Conservation (phyloP, 257 asterid genomes). For the Eucommia ulmoides region DNA sequence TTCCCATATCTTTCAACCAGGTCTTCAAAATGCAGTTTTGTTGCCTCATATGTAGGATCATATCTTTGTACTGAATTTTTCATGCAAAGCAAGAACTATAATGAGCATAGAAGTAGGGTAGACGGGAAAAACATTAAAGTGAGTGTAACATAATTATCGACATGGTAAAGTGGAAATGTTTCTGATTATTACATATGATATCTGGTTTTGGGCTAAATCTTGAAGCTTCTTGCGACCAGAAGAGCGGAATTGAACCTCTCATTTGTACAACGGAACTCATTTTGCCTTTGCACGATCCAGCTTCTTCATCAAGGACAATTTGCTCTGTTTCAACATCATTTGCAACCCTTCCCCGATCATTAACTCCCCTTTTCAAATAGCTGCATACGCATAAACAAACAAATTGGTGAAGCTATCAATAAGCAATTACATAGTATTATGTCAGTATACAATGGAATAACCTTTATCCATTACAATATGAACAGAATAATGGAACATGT, state of each 20-base stretch:
- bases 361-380: constrained; percentile 93
- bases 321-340: constrained; percentile 99
- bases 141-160: constrained; percentile 12
- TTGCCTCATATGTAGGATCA: constrained; percentile 99
- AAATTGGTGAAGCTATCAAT: background rate
- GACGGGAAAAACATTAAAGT: no score
- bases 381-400: constrained; percentile 31
- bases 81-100: no score
- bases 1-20: constrained; percentile 89
- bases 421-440: background rate
- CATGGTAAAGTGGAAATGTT: constrained; percentile 4
- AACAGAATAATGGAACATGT: no score
- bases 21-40: constrained; percentile 85
- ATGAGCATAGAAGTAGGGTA: no score
- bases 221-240: constrained; percentile 99
- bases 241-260: constrained; percentile 99
- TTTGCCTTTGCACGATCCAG: constrained; percentile 89
- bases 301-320: constrained; percentile 92
- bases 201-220: constrained; percentile 99
- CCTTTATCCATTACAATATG: background rate
- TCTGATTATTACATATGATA: constrained; percentile 65
- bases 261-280: constrained; percentile 98
- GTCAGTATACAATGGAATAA: background rate
- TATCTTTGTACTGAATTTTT: constrained; percentile 85
- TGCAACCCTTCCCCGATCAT: constrained; percentile 97